Evolutionary conservation across 2,329 filamentous ascomycete species (phyloP).

Genomic region (Diaporthe vexans): DNA sequence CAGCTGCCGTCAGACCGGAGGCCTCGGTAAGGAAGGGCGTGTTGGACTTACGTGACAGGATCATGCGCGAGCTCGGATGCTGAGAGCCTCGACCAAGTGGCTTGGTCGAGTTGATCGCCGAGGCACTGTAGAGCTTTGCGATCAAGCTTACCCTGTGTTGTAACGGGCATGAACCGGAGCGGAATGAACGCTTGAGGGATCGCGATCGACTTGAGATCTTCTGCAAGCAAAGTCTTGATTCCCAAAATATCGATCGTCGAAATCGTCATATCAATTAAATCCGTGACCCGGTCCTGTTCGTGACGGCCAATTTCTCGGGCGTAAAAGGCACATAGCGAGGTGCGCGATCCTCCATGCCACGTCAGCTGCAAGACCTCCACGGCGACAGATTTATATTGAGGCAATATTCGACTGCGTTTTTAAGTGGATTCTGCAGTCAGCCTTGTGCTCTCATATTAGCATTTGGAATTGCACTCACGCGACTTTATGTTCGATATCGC

Average conservation of each 20-base stretch:
- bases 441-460: no score
- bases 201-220: background rate
- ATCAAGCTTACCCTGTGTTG: background rate
- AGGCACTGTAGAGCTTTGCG: background rate
- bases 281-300: background rate
- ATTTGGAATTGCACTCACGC: background rate
- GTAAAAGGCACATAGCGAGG: background rate
- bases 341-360: background rate
- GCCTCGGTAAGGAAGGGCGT: background rate
- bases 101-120: background rate
- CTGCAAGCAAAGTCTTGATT: background rate
- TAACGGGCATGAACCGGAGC: background rate
- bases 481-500: constrained; percentile 41
- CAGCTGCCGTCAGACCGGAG: background rate
- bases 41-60: background rate
- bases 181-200: background rate
- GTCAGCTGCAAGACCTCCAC: background rate
- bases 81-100: background rate
- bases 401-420: background rate
- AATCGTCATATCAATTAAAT: background rate
- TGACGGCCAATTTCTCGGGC: background rate
- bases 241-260: background rate
- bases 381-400: background rate
- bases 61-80: background rate
- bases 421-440: no score